A percentile compares a stretch with the other conserved stretches of the same genome.
phyloP scores from a whole-genome alignment of 1,284 basidiomycete genomes.

The Ceratobasidium theobromae region DNA sequence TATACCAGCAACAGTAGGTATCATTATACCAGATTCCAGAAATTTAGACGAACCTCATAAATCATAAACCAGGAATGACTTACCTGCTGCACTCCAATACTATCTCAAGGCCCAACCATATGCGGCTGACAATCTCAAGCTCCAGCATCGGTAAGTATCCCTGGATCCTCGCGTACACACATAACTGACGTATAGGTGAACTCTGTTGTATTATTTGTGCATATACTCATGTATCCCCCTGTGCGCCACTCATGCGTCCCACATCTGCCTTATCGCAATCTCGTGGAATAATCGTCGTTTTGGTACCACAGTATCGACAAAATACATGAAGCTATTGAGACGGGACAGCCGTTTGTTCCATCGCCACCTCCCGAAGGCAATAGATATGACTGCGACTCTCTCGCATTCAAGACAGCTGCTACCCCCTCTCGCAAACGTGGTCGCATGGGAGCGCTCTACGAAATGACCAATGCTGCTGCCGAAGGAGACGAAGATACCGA shows the following conservation, averaged over 20 bases:
- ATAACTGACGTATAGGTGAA: neutral
- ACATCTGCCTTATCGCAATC: neutral
- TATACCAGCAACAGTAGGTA: conserved; percentile 71
- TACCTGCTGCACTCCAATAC: conserved; percentile 68
- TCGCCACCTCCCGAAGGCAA: conserved; percentile 9
- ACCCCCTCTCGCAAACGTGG: conserved; percentile 17
- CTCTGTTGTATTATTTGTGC: neutral
- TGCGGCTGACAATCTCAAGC: conserved; percentile 73
- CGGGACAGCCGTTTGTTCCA: conserved; percentile 4
- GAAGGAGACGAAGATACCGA: conserved; percentile 12
- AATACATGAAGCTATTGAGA: conserved; percentile 22
- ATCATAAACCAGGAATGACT: conserved; percentile 60
- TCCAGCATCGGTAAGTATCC: conserved; percentile 78
- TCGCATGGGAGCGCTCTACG: conserved; percentile 12
- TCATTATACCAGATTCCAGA: conserved; percentile 24
- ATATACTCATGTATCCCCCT: too few species aligned
- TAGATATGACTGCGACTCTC: conserved; percentile 16
- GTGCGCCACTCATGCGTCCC: neutral
- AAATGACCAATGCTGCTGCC: conserved; percentile 9
- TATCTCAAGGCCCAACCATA: conserved; percentile 74
- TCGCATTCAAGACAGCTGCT: conserved; percentile 1
- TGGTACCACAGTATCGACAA: conserved; percentile 22
- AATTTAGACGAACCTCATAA: neutral
- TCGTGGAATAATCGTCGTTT: too few species aligned
- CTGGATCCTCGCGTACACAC: conserved; percentile 35